These are phyloP conservation scores for Pseudocercospora cruenta DNA, from an alignment of 2,329 filamentous ascomycete genomes.

Conservation along the genomic window DNA sequence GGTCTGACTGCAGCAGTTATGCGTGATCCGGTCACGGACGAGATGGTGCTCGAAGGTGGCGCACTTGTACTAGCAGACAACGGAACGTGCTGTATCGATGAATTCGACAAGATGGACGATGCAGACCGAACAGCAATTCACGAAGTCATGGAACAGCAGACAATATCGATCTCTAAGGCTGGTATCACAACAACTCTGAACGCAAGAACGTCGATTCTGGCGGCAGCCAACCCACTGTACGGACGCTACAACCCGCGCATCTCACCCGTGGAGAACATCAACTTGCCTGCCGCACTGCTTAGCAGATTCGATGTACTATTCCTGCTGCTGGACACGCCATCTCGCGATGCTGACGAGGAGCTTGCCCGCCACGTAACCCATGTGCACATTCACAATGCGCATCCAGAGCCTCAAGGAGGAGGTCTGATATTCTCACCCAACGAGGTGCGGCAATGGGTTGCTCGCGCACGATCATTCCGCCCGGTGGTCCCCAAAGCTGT, in stretches of 20 bases:
- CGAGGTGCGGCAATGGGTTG: constrained; percentile 95
- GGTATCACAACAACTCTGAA: constrained; percentile 97
- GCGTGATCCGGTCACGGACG: constrained; percentile 80
- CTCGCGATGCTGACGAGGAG: constrained; percentile 86
- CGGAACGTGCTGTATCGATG: constrained; percentile 83
- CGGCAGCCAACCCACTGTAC: constrained; percentile 95
- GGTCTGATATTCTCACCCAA: constrained; percentile 84
- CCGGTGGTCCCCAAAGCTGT: constrained; percentile 83
- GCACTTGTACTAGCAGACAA: constrained; percentile 80
- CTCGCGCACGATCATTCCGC: constrained; percentile 85
- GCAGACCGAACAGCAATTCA: constrained; percentile 80
- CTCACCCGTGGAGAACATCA: constrained; percentile 98
- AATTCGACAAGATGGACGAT: constrained; percentile 90
- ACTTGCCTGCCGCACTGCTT: constrained; percentile 92
- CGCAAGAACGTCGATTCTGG: constrained; percentile 80
- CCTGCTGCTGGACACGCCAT: constrained; percentile 91
- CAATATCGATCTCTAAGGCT: constrained; percentile 84
- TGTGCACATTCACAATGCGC: constrained; percentile 94
- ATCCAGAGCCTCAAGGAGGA: constrained; percentile 71
- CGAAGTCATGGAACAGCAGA: constrained; percentile 89
- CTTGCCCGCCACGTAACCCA: constrained; percentile 93
- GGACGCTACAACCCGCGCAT: constrained; percentile 97
- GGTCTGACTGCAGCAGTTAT: constrained; percentile 82
- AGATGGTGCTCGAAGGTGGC: constrained; percentile 82
- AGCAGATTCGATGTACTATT: constrained; percentile 98